phyloP scores from a whole-genome alignment of 257 asterid species.

The Jasminum sambac region DNA sequence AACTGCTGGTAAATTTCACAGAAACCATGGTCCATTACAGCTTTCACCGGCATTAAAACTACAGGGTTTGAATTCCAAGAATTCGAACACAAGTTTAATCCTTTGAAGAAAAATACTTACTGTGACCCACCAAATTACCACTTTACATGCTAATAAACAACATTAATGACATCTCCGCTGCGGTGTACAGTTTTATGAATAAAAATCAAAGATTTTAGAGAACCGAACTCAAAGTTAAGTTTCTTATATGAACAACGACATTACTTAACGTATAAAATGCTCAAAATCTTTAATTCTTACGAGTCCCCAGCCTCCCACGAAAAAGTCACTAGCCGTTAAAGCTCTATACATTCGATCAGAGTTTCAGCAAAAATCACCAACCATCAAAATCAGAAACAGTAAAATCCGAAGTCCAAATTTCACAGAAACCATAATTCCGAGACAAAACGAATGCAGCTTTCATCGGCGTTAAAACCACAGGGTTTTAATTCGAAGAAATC shows the following conservation, averaged over 20 bases:
- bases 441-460: not conserved
- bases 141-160: constrained; percentile 1
- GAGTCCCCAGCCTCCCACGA: not conserved
- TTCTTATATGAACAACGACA: not conserved
- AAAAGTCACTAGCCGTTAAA: not conserved
- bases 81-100: constrained; percentile 41
- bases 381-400: not conserved
- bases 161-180: not conserved
- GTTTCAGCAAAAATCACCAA: not conserved
- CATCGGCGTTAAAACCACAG: not conserved
- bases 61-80: constrained; percentile 10
- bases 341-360: not conserved
- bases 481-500: constrained; percentile 20
- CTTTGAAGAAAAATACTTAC: constrained; percentile 24
- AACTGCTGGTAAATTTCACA: not conserved
- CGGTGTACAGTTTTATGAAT: not conserved
- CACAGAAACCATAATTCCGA: not conserved
- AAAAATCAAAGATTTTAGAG: not conserved
- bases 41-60: constrained; percentile 3
- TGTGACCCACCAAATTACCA: constrained; percentile 10
- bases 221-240: not conserved
- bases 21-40: not conserved
- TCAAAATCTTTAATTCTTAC: not conserved
- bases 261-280: constrained; percentile 2
- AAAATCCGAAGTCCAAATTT: constrained; percentile 1